Conservation (phyloP, 352 stramenopile species). For the Phytophthora tubulina region DNA sequence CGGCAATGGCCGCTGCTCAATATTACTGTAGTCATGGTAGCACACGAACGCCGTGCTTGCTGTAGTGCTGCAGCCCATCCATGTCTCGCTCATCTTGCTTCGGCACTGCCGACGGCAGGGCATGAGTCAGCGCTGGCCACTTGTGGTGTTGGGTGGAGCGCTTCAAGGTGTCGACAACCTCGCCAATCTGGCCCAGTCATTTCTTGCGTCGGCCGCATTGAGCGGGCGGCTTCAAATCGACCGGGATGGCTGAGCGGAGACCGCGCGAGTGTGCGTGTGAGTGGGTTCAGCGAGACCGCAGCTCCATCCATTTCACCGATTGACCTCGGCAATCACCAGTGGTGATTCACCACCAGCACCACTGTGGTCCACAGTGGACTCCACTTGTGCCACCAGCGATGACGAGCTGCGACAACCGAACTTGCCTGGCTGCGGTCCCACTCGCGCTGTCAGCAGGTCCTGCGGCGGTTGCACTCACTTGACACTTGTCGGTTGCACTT, state of each 20-base stretch:
- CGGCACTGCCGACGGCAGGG: neutral
- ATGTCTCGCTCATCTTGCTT: constrained; percentile 7
- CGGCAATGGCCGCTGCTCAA: neutral
- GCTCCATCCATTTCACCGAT: constrained; percentile 15
- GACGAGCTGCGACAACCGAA: constrained; percentile 32
- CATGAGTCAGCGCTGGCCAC: constrained; percentile 12
- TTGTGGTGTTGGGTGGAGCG: constrained; percentile 19
- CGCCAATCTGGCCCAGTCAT: neutral
- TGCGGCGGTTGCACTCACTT: constrained; percentile 4
- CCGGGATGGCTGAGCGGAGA: constrained; percentile 19
- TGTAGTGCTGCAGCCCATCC: constrained; percentile 14
- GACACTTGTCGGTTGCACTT: constrained; percentile 12
- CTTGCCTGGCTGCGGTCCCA: constrained; percentile 27
- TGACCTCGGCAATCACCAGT: constrained; percentile 16
- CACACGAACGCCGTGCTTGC: too few relatives aligned
- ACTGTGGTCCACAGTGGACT: neutral
- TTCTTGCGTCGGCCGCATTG: constrained; percentile 10
- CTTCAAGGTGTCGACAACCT: constrained; percentile 10
- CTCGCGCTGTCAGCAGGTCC: constrained; percentile 12
- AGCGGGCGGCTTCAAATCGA: constrained; percentile 28
- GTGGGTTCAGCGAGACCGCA: neutral
- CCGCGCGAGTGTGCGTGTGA: constrained; percentile 22
- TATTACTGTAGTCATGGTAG: too few relatives aligned
- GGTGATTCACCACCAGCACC: too few relatives aligned
- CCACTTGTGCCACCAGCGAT: constrained; percentile 6